Evolutionary conservation across 2,329 filamentous ascomycete species (phyloP).

Genomic region (Talaromyces sp.): DNA sequence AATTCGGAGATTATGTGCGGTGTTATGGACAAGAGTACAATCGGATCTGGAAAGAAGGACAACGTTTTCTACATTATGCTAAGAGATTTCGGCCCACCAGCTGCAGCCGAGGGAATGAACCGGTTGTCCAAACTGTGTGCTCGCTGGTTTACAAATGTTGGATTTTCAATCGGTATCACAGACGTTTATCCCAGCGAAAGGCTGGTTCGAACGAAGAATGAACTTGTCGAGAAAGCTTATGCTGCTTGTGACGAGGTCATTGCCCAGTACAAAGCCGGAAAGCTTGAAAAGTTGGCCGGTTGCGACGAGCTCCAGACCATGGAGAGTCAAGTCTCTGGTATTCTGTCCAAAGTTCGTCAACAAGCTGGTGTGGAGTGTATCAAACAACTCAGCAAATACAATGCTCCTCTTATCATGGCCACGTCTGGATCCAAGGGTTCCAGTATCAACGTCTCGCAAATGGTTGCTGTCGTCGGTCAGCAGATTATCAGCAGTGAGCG

Average conservation of each 20-base stretch:
- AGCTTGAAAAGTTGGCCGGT: slow-evolving; percentile 79
- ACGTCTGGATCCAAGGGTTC: slow-evolving; percentile 96
- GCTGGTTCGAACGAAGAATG: slow-evolving; percentile 69
- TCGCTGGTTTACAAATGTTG: slow-evolving; percentile 80
- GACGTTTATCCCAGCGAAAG: slow-evolving; percentile 81
- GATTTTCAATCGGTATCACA: slow-evolving; percentile 93
- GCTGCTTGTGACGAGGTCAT: slow-evolving; percentile 79
- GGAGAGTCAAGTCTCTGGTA: slow-evolving; percentile 85
- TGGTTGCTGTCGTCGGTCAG: slow-evolving; percentile 95
- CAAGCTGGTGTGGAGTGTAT: slow-evolving; percentile 90
- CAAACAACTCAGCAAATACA: slow-evolving; percentile 81
- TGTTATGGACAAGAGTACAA: slow-evolving; percentile 94
- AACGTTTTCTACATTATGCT: slow-evolving; percentile 97
- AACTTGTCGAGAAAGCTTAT: slow-evolving; percentile 75
- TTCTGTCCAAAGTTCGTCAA: slow-evolving; percentile 86
- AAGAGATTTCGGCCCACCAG: slow-evolving; percentile 87
- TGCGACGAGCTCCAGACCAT: slow-evolving; percentile 89
- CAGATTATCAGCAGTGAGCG: slow-evolving; percentile 94
- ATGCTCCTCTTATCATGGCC: slow-evolving; percentile 93
- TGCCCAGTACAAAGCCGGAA: slow-evolving; percentile 72
- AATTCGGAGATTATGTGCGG: slow-evolving; percentile 98
- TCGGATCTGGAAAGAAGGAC: slow-evolving; percentile 97
- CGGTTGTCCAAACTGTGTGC: slow-evolving; percentile 86
- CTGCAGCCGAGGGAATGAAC: slow-evolving; percentile 90
- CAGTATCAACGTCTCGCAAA: slow-evolving; percentile 97